A percentile compares a stretch with the other conserved stretches of the same genome.
phyloP scores from a whole-genome alignment of 106 monocot genomes.

The Apostasia ramifera region DNA sequence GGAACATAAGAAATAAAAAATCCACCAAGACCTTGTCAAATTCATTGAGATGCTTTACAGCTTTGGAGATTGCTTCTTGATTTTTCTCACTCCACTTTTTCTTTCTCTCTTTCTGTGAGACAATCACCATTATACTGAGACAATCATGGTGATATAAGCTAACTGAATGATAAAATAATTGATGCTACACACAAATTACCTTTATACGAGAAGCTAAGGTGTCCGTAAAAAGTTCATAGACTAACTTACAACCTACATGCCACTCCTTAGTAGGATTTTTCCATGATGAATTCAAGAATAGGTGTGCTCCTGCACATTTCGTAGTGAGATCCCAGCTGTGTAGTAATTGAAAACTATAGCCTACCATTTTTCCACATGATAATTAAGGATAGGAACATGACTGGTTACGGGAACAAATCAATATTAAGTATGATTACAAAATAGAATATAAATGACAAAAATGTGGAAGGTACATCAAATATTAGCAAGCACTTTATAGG shows the following conservation, averaged over 20 bases:
- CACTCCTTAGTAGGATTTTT: slow-evolving; percentile 92
- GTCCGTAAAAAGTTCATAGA: slow-evolving; percentile 87
- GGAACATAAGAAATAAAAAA: background rate
- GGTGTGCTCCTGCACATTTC: slow-evolving; percentile 35
- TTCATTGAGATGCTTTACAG: slow-evolving; percentile 68
- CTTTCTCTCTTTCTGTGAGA: slow-evolving; percentile 76
- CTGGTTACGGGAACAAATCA: no score
- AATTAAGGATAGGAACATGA: no score
- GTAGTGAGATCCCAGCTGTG: background rate
- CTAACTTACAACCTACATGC: slow-evolving; percentile 94
- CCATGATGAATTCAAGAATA: slow-evolving; percentile 78
- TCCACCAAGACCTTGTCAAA: slow-evolving; percentile 68
- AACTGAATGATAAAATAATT: background rate
- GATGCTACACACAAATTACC: slow-evolving; percentile 34
- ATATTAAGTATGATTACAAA: no score
- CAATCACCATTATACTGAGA: background rate
- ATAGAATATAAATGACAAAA: no score
- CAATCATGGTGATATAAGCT: slow-evolving; percentile 4
- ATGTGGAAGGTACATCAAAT: no score
- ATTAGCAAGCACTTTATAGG: no score
- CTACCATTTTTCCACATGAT: no score
- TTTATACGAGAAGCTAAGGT: slow-evolving; percentile 65
- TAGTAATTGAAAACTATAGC: no score
- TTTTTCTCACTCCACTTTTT: slow-evolving; percentile 93
- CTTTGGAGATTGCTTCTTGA: slow-evolving; percentile 85